Base-by-base conservation (phyloP, 768 basidiomycete species). In the Auriscalpium vulgare region DNA sequence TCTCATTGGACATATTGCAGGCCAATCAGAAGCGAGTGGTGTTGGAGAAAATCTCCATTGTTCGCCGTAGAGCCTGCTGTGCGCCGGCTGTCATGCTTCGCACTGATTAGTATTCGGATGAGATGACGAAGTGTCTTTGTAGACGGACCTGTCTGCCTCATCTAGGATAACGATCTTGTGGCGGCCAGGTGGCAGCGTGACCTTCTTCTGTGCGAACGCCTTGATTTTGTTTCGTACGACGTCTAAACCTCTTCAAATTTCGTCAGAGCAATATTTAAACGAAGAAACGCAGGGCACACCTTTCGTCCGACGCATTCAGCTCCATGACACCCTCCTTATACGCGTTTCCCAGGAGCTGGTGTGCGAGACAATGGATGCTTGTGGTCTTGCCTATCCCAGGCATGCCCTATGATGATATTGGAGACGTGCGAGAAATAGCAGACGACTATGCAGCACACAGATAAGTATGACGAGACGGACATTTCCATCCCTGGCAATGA, bases 311-410 rank as follows among this genome's bases (percentile, higher is more conserved):
- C 7, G 97, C 97, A 67, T 99, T 99, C 56, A 98, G 72, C 71
- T 99, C 97, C 51, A 99, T 69, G 4, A 99, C 97, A 36, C 95
- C 97, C 66, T 99, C 97, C 71, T 97, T 98, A 68, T 98, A 99
- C 53, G 94, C 91, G 66, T 97, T 91, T 34, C 95, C 97, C 4
- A 99, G 77, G 37, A 99, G 71, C 58, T 95, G 95, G 66, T 97
- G 91, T 0, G 97, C 95, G 2, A 99, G 75, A 70, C 95, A 97
- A 67, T 97, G 94, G 56, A 99, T 97, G 59, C 91, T 95, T 1
- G 97, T 99, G 23, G 97, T 99, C 75, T 99, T 99, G 35, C 97
- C 97, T 58, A 99, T 99, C 56, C 97, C 97, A 1, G 97, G 97
- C 77, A 97, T 83, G 10, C 97, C 97, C 97, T 99, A 59, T 43